Evolutionary conservation across 441 rosid species (phyloP).

Genomic region (Populus hybrid): DNA sequence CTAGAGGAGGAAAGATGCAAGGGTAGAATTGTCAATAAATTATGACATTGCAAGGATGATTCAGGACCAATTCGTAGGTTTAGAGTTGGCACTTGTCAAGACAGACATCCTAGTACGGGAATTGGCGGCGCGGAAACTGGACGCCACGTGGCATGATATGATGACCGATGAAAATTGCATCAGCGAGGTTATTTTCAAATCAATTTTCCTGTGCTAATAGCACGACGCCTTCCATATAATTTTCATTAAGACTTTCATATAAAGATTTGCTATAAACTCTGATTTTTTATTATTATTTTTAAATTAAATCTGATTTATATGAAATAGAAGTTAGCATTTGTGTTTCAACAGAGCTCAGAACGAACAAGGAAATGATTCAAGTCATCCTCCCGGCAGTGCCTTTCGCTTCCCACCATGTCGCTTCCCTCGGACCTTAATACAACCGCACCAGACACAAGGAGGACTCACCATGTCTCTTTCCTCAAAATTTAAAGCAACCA

Average conservation of each 20-base stretch:
- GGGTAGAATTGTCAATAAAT: conserved; percentile 6
- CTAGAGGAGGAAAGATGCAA: neutral
- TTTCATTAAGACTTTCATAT: neutral
- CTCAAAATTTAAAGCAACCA: neutral
- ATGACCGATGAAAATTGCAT: neutral
- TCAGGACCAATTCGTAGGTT: neutral
- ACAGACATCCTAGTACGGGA: conserved; percentile 31
- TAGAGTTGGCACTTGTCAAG: conserved; percentile 5
- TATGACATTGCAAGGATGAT: neutral
- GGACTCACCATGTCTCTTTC: neutral
- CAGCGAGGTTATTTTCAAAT: neutral
- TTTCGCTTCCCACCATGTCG: neutral
- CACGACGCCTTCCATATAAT: neutral
- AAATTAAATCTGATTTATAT: neutral
- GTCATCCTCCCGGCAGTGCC: neutral
- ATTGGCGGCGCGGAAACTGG: neutral
- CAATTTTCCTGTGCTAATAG: neutral
- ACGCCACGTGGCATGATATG: neutral
- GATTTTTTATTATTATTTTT: neutral
- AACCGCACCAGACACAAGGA: neutral
- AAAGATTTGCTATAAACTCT: neutral
- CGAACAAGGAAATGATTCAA: neutral
- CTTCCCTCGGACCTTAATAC: neutral
- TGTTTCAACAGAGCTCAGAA: neutral
- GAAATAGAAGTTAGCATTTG: neutral